Evolutionary conservation across 2,329 filamentous ascomycete genomes (phyloP), one percentile per base, ranked within the genome.

Genomic region (Ceratocystis diversiconidia): DNA sequence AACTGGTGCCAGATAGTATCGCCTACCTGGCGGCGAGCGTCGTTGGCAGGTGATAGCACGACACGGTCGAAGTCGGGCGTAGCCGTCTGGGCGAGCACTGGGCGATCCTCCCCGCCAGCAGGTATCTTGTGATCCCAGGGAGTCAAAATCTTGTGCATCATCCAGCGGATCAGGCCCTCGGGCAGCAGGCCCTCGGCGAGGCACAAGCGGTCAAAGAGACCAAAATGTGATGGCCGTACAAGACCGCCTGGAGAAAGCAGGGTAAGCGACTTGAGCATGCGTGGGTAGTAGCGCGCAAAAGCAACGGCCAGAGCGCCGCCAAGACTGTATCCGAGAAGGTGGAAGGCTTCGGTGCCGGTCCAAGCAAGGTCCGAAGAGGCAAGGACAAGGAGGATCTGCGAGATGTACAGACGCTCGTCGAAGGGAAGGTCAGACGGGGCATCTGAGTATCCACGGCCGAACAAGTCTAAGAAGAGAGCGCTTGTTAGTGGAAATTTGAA

Each of bases 361-460:
- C 85, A 89, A 0, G 78, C 66, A 2, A 87, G 71, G 0, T 76
- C 73, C 0, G 86, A 89, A 1, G 85, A 88, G 0, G 82, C 78
- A n/a, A 89, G 76, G 7, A 81, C 84, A 10, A 87, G 77, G 43
- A 88, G 75, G 44, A 90, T 83, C 72, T 89, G 84, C 0, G 81
- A 78, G 2, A 79, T 80, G 74, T 87, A 90, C 4, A 91, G 80
- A 1, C 80, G 77, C 15, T 80, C 76, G 72, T 88, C 84, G 72
- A 88, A 85, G 5, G 79, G 76, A n/a, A 84, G 72, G 61, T 80
- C 77, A 1, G 74, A 73, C 0, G 88, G 88, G 1, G 80, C 80
- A 71, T 91, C 88, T 0, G 85, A 89, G 72, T 89, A 94, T 7
- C 90, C 90, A 70, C 90, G 80, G 25, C 89, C 89, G 69, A 86